Evolutionary conservation across 331 rosid genomes (phyloP).

Genomic region (Telfairia occidentalis): DNA sequence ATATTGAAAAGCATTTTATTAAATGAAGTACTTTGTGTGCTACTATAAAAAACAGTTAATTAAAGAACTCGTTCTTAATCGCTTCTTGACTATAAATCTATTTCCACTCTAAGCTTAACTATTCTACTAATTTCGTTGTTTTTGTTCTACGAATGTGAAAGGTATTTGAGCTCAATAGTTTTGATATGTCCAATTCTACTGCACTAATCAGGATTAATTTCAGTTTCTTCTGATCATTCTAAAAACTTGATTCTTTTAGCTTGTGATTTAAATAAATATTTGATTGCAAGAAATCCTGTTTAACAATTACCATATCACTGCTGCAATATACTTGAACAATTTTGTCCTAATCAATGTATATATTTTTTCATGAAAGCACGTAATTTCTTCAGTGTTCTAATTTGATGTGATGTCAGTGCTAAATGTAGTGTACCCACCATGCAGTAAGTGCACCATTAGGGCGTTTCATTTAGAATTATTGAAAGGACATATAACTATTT

Average conservation of each 20-base stretch:
- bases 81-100: neutral
- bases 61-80: too few relatives aligned
- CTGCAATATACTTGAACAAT: neutral
- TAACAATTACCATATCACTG: neutral
- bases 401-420: slow-evolving; percentile 8
- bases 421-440: neutral
- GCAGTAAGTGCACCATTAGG: slow-evolving; percentile 9
- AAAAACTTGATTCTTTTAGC: too few relatives aligned
- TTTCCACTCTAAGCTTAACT: neutral
- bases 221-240: too few relatives aligned
- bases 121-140: neutral
- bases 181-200: neutral
- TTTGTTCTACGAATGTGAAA: neutral
- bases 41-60: too few relatives aligned
- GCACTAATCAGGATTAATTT: neutral
- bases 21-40: too few relatives aligned
- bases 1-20: too few relatives aligned
- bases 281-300: neutral
- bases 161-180: neutral
- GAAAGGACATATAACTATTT: neutral
- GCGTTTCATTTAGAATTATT: neutral
- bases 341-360: neutral
- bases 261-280: neutral
- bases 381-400: neutral
- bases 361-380: neutral